These are phyloP conservation scores for Hydnomerulius pinastri DNA, from an alignment of 768 basidiomycete species.

Conservation along the genomic window DNA sequence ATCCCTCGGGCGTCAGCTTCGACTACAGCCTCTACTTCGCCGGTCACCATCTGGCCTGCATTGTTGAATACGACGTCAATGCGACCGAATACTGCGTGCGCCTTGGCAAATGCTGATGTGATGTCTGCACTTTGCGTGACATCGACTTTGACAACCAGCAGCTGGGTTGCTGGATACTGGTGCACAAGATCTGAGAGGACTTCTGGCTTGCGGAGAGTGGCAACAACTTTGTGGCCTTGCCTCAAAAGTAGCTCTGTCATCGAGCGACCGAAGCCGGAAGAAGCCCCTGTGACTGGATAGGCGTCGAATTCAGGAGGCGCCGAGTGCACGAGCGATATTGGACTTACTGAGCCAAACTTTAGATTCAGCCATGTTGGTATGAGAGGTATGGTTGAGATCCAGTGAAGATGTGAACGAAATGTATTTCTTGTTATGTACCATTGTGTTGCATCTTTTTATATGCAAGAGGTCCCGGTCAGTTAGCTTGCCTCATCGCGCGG, in stretches of 20 bases:
- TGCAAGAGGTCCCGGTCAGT: too few relatives aligned
- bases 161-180: constrained; percentile 6
- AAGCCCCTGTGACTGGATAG: constrained; percentile 37
- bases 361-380: constrained; percentile 11
- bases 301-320: background rate
- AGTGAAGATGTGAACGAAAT: too few relatives aligned
- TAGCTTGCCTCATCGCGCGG: too few relatives aligned
- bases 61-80: constrained; percentile 37
- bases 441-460: too few relatives aligned
- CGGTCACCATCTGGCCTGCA: constrained; percentile 21
- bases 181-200: constrained; percentile 15
- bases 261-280: constrained; percentile 36
- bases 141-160: constrained; percentile 29
- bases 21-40: constrained; percentile 35
- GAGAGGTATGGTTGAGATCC: too few relatives aligned
- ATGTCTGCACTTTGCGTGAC: constrained; percentile 24
- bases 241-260: constrained; percentile 31
- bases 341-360: constrained; percentile 20
- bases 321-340: background rate
- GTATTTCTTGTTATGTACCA: too few relatives aligned
- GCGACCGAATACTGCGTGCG: constrained; percentile 26
- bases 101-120: constrained; percentile 22
- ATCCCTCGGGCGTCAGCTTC: constrained; percentile 29
- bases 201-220: constrained; percentile 40
- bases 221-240: constrained; percentile 38